Conservation (phyloP, 805 yeast genomes). For the Cyberlindnera petersonii region DNA sequence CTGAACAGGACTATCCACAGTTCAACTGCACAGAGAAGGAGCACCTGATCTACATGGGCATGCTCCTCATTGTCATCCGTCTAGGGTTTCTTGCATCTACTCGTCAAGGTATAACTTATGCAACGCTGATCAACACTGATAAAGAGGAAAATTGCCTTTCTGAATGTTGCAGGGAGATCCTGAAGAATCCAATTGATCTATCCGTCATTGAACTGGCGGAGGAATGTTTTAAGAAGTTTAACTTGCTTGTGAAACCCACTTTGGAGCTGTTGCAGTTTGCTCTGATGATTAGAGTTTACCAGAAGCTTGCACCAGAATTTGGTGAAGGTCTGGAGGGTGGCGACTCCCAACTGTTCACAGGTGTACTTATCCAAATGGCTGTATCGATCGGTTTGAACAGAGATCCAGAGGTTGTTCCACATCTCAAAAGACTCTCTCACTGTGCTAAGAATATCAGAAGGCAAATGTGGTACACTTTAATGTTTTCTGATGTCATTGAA, state of each 20-base stretch:
- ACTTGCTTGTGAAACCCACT: constrained; percentile 7
- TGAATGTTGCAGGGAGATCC: background rate
- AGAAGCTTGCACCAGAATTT: constrained; percentile 47
- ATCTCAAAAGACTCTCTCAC: background rate
- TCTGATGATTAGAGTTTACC: constrained; percentile 44
- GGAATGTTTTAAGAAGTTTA: constrained; percentile 14
- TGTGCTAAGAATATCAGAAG: constrained; percentile 7
- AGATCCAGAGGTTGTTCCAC: constrained; percentile 40
- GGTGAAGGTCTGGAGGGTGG: constrained; percentile 53
- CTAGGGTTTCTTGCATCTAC: constrained; percentile 7
- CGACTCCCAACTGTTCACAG: constrained; percentile 43
- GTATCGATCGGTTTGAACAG: constrained; percentile 50
- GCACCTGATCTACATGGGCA: constrained; percentile 7
- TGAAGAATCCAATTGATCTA: constrained; percentile 6
- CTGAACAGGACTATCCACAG: constrained; percentile 2
- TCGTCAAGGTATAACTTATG: no score
- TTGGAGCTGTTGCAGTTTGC: constrained; percentile 50
- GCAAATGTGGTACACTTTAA: constrained; percentile 10
- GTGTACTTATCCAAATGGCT: constrained; percentile 49
- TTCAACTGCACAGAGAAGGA: background rate
- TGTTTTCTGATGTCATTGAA: constrained; percentile 9
- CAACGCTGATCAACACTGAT: no score
- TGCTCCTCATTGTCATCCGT: constrained; percentile 3
- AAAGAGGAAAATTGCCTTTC: no score
- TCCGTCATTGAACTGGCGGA: constrained; percentile 12